Evolutionary conservation across 176 grass and related monocot genomes (phyloP).

Genomic region (Cymbopogon citratus): DNA sequence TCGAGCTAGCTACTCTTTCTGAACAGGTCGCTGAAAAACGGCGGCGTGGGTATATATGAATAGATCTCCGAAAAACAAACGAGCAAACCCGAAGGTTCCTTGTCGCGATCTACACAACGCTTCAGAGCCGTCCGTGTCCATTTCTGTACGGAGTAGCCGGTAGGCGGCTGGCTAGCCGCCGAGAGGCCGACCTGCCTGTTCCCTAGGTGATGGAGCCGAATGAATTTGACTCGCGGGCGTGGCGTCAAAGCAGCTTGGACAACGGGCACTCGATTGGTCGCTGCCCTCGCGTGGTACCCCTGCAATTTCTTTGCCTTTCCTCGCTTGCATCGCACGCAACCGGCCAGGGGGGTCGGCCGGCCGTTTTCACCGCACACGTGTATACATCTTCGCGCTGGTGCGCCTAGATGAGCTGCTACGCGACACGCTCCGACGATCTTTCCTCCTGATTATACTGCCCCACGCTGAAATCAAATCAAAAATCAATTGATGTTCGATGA

Average conservation of each 20-base stretch:
- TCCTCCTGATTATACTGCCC: background rate
- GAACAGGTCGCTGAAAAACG: too few relatives aligned
- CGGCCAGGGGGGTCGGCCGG: background rate
- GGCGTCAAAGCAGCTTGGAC: background rate
- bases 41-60: too few relatives aligned
- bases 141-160: too few relatives aligned
- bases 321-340: conserved; percentile 3
- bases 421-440: background rate
- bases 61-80: too few relatives aligned
- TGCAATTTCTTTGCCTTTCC: too few relatives aligned
- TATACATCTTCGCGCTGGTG: background rate
- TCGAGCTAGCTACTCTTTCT: too few relatives aligned
- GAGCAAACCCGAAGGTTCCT: too few relatives aligned
- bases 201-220: background rate
- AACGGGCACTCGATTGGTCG: background rate
- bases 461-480: background rate
- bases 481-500: background rate
- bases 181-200: background rate
- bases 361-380: background rate
- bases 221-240: background rate
- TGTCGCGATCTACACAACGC: background rate
- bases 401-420: too few relatives aligned
- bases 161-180: background rate
- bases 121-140: too few relatives aligned
- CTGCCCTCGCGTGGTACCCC: too few relatives aligned